phyloP scores from a whole-genome alignment of 495 filamentous ascomycete genomes.

The Neurospora hispaniola region DNA sequence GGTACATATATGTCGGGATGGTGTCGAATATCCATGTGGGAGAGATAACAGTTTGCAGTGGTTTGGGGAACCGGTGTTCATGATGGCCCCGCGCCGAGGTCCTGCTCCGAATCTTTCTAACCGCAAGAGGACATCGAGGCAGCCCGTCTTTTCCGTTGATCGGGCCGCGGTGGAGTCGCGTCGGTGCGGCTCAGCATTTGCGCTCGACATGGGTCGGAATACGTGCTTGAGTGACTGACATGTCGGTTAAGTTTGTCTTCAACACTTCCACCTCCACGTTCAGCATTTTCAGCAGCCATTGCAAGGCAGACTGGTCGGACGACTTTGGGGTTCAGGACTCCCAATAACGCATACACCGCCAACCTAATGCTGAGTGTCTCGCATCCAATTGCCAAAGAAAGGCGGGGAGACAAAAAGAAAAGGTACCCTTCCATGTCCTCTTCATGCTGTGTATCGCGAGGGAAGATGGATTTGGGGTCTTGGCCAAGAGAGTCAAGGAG shows the following conservation, averaged over 20 bases:
- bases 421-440: not conserved
- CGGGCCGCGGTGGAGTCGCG: not conserved
- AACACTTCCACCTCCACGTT: not conserved
- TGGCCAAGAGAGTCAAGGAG: not conserved
- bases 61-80: not conserved
- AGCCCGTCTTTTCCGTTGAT: not conserved
- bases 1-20: not conserved
- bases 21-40: not conserved
- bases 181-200: not conserved
- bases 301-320: not conserved
- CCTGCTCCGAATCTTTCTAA: not conserved
- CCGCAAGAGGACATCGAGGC: not conserved
- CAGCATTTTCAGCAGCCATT: not conserved
- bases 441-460: not conserved
- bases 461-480: not conserved
- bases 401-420: not conserved
- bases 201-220: not conserved
- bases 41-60: not conserved
- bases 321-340: not conserved
- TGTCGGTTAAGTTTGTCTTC: not conserved
- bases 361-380: not conserved
- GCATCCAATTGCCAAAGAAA: not conserved
- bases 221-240: not conserved
- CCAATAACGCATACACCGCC: not conserved
- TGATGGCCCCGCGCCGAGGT: not conserved